phyloP scores from a whole-genome alignment of 2,329 filamentous ascomycete genomes.

The Nakataea oryzae region DNA sequence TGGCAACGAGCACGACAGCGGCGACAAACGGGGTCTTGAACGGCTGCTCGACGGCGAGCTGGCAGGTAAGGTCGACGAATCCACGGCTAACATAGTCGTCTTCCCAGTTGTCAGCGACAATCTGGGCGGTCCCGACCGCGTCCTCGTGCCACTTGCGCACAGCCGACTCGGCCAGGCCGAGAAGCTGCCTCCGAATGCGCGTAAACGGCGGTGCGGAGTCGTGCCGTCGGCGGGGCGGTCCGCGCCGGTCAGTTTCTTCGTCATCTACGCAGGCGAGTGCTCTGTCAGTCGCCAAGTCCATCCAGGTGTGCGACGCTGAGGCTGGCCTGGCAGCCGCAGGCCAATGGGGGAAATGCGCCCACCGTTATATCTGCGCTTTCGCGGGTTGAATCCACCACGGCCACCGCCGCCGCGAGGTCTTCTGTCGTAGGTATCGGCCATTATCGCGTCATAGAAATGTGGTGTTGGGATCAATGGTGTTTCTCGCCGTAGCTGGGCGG shows the following conservation, averaged over 20 bases:
- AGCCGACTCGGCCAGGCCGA: conserved; percentile 73
- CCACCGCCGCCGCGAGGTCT: conserved; percentile 29
- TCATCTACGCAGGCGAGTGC: conserved; percentile 32
- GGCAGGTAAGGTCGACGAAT: conserved; percentile 64
- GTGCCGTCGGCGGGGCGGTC: conserved; percentile 62
- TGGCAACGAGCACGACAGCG: conserved; percentile 69
- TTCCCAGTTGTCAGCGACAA: conserved; percentile 76
- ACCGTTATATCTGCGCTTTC: conserved; percentile 79
- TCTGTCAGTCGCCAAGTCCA: neutral
- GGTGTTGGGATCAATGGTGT: neutral
- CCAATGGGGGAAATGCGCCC: conserved; percentile 12
- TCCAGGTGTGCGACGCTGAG: neutral
- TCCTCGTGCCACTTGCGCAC: conserved; percentile 72
- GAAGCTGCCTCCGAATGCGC: conserved; percentile 66
- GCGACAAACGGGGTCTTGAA: conserved; percentile 96
- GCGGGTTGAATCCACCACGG: conserved; percentile 39
- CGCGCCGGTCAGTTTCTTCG: conserved; percentile 63
- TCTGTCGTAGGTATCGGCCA: conserved; percentile 50
- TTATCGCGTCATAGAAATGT: conserved; percentile 11
- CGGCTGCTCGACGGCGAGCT: conserved; percentile 80
- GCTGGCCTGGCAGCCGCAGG: neutral
- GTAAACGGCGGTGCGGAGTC: conserved; percentile 54
- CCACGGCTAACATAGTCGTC: conserved; percentile 64
- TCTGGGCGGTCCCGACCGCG: conserved; percentile 61
- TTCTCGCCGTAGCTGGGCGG: neutral